Conservation (phyloP, 2,329 filamentous ascomycete species). For the Aspergillus transmontanensis region DNA sequence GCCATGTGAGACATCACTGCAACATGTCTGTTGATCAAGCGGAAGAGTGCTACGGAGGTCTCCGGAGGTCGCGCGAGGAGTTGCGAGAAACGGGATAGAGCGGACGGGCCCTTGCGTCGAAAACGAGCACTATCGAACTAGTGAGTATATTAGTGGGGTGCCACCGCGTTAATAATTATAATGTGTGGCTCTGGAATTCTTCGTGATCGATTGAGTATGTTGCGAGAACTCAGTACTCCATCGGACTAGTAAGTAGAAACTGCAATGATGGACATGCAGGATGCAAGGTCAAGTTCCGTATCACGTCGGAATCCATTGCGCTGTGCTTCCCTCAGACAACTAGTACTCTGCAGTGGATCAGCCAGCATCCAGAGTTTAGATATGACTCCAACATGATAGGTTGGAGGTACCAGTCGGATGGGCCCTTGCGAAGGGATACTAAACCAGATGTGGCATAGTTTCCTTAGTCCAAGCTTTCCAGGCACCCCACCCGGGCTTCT, state of each 20-base stretch:
- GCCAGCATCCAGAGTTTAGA: background rate
- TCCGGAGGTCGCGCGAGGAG: background rate
- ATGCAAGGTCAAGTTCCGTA: background rate
- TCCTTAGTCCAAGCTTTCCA: background rate
- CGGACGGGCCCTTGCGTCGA: background rate
- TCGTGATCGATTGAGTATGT: no score
- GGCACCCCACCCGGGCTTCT: background rate
- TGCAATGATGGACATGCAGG: background rate
- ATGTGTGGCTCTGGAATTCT: background rate
- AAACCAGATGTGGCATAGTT: background rate
- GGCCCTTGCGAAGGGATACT: background rate
- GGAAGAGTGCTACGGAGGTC: background rate
- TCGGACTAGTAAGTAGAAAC: background rate
- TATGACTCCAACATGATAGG: background rate
- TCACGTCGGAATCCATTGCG: background rate
- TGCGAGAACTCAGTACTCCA: background rate
- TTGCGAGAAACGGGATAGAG: background rate
- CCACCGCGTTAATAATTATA: background rate
- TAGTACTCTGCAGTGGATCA: background rate
- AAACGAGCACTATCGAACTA: background rate
- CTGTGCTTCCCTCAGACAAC: no score
- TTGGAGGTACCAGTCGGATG: background rate
- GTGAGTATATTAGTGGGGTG: background rate
- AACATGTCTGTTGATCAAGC: background rate
- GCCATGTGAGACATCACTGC: slow-evolving; percentile 3